A percentile compares a stretch with the other conserved stretches of the same genome.
Conservation (phyloP, 768 basidiomycete species). For the Amanita rubescens region DNA sequence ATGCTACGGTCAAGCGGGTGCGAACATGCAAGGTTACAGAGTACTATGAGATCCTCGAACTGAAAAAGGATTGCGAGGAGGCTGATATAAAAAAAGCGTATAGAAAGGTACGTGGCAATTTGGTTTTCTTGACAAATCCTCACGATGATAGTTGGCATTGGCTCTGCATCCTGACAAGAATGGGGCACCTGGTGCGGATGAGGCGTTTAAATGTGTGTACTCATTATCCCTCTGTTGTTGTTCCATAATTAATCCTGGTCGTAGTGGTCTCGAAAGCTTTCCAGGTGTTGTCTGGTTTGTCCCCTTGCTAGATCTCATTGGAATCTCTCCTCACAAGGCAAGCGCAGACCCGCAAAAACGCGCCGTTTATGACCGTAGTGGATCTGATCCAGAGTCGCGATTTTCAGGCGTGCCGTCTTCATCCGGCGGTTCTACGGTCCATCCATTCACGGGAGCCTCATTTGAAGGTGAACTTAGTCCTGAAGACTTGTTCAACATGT, state of each 20-base stretch:
- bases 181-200: conserved; percentile 95
- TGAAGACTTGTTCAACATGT: conserved; percentile 97
- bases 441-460: conserved; percentile 41
- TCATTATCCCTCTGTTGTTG: conserved; percentile 6
- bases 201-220: conserved; percentile 90
- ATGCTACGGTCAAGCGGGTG: conserved; percentile 78
- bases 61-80: conserved; percentile 79
- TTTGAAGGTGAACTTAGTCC: conserved; percentile 88
- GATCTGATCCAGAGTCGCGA: conserved; percentile 84
- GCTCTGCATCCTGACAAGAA: conserved; percentile 91
- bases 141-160: conserved; percentile 60
- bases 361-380: conserved; percentile 75
- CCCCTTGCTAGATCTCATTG: background rate
- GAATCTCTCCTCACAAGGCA: background rate
- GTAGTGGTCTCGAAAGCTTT: conserved; percentile 97
- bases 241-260: conserved; percentile 6
- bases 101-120: conserved; percentile 59
- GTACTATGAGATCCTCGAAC: conserved; percentile 86
- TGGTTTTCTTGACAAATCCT: background rate
- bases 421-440: conserved; percentile 41
- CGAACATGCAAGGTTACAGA: conserved; percentile 79
- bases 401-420: conserved; percentile 60
- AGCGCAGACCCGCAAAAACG: conserved; percentile 77
- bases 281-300: conserved; percentile 78
- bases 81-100: conserved; percentile 90